Evolutionary conservation across 129 eudicot species (phyloP), one percentile per base, ranked within the genome.

Genomic region (Deinandra increscens): DNA sequence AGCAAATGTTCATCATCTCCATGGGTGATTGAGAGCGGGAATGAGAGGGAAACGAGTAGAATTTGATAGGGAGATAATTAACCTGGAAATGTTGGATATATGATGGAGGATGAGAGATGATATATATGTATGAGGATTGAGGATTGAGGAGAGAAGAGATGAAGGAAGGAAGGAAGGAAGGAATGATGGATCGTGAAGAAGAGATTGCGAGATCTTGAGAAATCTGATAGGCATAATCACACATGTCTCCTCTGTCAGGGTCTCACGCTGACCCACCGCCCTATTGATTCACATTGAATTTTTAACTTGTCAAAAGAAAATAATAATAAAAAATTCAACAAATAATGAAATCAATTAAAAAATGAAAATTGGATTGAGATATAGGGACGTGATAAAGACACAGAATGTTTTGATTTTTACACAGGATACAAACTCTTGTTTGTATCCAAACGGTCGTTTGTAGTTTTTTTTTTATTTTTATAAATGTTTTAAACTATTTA

Each of bases 141-240:
- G n/a, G n/a, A n/a, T 2, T 33, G 62, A 14, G 79, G 68, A 45
- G 58, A 74, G 41, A 14, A 51, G 34, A 34, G 5, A 36, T 26
- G 31, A 26, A 15, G 26, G 64, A 23, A 59, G 60, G 70, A 61
- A 58, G 59, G 41, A 71, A 49, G 42, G 43, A 37, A 60, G 13
- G 41, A 71, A 49, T 36, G 43, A 37, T 51, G 13, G 72, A 62
- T 44, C 48, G 10, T 39, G 45, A 42, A 75, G 84, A n/a, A n/a
- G n/a, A 77, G 79, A 79, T 76, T 63, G 49, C 73, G 84, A 81
- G 82, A 85, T 88, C 88, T 85, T 76, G 18, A 79, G 62, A 81
- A 74, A 85, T 85, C 87, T 81, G 74, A 75, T 60, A n/a, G 66
- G 77, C 81, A 85, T 74, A 77, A 88, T 80, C 84, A 84, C 80